Evolutionary conservation across 1,284 basidiomycete genomes (phyloP).

Genomic region (Papiliotrema terrestris): DNA sequence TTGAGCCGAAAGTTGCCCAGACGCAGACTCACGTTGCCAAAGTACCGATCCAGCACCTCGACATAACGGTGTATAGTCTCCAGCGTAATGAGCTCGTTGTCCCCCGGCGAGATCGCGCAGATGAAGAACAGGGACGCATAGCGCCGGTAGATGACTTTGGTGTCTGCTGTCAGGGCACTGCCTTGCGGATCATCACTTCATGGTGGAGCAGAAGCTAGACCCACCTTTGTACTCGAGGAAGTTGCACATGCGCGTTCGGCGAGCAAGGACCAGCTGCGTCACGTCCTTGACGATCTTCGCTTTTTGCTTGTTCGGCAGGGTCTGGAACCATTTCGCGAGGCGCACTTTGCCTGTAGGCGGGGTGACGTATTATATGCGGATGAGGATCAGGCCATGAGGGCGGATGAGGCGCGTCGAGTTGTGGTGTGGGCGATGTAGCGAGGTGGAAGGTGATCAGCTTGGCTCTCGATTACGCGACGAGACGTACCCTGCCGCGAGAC

Average conservation of each 20-base stretch:
- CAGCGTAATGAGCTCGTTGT: conserved; percentile 89
- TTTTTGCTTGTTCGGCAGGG: conserved; percentile 89
- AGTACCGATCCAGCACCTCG: conserved; percentile 97
- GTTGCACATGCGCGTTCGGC: conserved; percentile 98
- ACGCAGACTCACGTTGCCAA: conserved; percentile 76
- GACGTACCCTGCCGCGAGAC: conserved; percentile 86
- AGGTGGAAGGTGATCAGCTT: neutral
- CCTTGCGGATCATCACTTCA: too few relatives aligned
- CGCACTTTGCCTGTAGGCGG: conserved; percentile 79
- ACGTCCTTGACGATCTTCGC: conserved; percentile 99
- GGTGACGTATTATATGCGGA: neutral
- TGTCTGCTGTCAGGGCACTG: conserved; percentile 55
- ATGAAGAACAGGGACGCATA: conserved; percentile 99
- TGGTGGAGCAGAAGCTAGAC: conserved; percentile 16
- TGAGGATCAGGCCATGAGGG: neutral
- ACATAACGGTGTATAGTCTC: conserved; percentile 99
- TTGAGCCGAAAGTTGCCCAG: too few relatives aligned
- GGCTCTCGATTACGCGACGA: neutral
- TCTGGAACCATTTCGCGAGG: conserved; percentile 98
- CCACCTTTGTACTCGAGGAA: conserved; percentile 97
- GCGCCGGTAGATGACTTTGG: conserved; percentile 94
- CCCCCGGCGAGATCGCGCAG: conserved; percentile 78
- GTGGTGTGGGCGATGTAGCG: neutral
- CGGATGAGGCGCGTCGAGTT: neutral
- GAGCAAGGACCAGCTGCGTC: conserved; percentile 93